Conservation (phyloP, 2,329 filamentous ascomycete genomes). For the Biscogniauxia marginata region DNA sequence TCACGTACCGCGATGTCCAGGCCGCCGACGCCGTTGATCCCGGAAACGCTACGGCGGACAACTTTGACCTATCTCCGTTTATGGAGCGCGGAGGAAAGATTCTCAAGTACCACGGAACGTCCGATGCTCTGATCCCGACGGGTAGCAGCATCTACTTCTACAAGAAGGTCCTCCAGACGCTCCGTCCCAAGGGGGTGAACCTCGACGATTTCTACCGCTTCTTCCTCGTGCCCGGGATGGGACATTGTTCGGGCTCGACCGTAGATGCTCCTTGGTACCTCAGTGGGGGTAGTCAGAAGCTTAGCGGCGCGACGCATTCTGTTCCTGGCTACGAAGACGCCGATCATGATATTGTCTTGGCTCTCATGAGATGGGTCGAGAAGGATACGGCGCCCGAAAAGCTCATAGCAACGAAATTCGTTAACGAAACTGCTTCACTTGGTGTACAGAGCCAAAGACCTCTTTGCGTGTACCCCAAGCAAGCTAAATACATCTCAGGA, state of each 20-base stretch:
- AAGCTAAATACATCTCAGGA: conserved; percentile 26
- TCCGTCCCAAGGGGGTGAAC: conserved; percentile 23
- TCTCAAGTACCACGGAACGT: conserved; percentile 37
- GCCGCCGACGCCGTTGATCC: conserved; percentile 28
- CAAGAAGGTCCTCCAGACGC: conserved; percentile 28
- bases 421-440: conserved; percentile 20
- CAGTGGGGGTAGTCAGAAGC: conserved; percentile 28
- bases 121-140: conserved; percentile 34
- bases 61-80: conserved; percentile 34
- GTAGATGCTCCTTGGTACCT: conserved; percentile 35
- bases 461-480: conserved; percentile 29
- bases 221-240: conserved; percentile 50
- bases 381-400: conserved; percentile 26
- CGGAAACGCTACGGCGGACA: conserved; percentile 20
- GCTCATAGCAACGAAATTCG: conserved; percentile 31
- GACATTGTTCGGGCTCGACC: conserved; percentile 39
- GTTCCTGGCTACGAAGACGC: conserved; percentile 37
- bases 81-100: conserved; percentile 35
- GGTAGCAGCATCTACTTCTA: conserved; percentile 32
- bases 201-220: conserved; percentile 49
- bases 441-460: conserved; percentile 29
- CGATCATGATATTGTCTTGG: conserved; percentile 36
- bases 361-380: conserved; percentile 40
- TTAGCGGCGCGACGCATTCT: conserved; percentile 28
- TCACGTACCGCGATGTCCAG: conserved; percentile 27